Conservation (phyloP, 116 monocot species). For the Posidonia oceanica region DNA sequence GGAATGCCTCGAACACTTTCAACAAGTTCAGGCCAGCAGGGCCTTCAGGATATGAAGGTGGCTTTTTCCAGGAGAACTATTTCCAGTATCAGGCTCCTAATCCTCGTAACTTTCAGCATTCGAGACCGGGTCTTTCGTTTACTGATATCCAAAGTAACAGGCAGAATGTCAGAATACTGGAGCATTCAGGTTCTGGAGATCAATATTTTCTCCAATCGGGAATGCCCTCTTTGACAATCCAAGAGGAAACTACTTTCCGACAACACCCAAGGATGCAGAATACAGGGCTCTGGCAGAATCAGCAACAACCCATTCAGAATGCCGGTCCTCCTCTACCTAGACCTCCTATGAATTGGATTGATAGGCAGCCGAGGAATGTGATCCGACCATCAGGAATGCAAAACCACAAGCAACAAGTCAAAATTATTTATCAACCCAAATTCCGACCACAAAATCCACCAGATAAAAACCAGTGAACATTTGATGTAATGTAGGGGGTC, state of each 20-base stretch:
- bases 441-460: background rate
- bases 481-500: too few relatives aligned
- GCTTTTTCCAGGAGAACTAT: conserved; percentile 21
- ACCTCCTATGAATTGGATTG: conserved; percentile 66
- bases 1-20: conserved; percentile 13
- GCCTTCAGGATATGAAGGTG: conserved; percentile 30
- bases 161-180: conserved; percentile 5
- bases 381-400: background rate
- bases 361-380: conserved; percentile 8
- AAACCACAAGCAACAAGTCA: conserved; percentile 7
- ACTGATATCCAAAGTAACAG: background rate
- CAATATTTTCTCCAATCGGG: conserved; percentile 13
- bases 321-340: conserved; percentile 28
- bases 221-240: conserved; percentile 31
- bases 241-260: conserved; percentile 16
- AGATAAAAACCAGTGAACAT: too few relatives aligned
- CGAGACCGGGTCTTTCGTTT: background rate
- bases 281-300: conserved; percentile 18
- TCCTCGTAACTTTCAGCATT: conserved; percentile 2
- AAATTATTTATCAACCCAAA: conserved; percentile 15
- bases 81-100: conserved; percentile 11
- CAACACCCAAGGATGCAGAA: conserved; percentile 11
- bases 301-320: conserved; percentile 18
- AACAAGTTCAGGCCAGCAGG: conserved; percentile 36
- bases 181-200: conserved; percentile 3